Evolutionary conservation across 257 asterid species (phyloP), one percentile per base, ranked within the genome.

Genomic region (Thymus mandschuricus): DNA sequence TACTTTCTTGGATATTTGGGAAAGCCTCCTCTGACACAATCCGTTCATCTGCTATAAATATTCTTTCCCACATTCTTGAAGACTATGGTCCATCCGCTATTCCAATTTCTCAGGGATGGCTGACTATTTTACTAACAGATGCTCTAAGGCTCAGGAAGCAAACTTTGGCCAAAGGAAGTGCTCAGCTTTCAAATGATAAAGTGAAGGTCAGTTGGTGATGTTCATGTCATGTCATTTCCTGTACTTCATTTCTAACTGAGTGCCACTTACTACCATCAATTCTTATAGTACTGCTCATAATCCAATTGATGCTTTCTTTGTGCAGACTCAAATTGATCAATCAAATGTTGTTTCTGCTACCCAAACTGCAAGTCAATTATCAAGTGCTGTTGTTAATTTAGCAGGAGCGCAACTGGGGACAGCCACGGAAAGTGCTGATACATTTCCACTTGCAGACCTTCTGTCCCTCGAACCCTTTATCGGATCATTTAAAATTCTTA

Each of bases 61-160:
- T 95, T 76, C 95, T 95, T 75, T 86, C 97, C 11, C 89, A 72
- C 78, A 81, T 95, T 81, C 97, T 95, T 76, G 97, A 95, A 80
- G 99, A 92, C 81, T 95, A 88, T 79, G 99, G 99, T 66, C 98
- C 98, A 66, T 92, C 97, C 40, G 83, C 97, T 44, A 48, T 95
- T 57, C 91, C 95, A 31, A 92, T 92, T 71, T 92, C 99, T 81
- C 99, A 95, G 82, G 99, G 93, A 80, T 95, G 99, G 99, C 81
- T 95, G 77, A 86, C 94, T 72, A 66, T 95, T 68, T 80, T 92
- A 80, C 81, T 95, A 50, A 80, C 84, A 15, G 96, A 95, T 76
- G 71, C 87, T 74, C 83, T 95, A 66, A 85, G 75, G 79, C 80
- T 79, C 83, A 88, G 82, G 82, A 95, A 89, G 74, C 79, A 78